Evolutionary conservation across 2,329 filamentous ascomycete species (phyloP).

Genomic region (Neofusicoccum ribis): DNA sequence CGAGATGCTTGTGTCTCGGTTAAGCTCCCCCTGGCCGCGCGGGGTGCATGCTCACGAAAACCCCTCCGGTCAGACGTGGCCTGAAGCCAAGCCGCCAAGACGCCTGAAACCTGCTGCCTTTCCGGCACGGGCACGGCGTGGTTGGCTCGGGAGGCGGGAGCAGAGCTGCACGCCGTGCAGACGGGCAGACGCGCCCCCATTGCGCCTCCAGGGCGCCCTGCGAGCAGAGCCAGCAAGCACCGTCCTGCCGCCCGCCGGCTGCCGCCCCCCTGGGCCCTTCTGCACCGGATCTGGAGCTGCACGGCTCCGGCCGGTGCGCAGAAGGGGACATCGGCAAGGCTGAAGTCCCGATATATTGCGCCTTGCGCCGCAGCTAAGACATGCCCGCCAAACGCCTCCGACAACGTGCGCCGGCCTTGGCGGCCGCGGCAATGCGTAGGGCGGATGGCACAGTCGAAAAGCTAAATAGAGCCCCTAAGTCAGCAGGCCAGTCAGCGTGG

Average conservation of each 20-base stretch:
- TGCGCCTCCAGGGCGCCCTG: no score
- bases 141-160: not conserved
- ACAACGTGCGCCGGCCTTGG: no score
- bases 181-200: not conserved
- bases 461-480: no score
- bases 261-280: not conserved
- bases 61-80: not conserved
- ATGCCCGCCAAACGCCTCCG: no score
- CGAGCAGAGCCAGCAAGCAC: no score
- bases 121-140: not conserved
- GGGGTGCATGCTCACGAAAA: conserved; percentile 4
- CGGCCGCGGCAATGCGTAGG: no score
- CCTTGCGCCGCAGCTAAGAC: no score
- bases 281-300: not conserved
- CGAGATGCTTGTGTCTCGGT: conserved; percentile 12
- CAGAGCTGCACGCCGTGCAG: no score
- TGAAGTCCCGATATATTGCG: not conserved
- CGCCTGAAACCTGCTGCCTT: conserved; percentile 6
- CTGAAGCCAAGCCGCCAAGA: conserved; percentile 10
- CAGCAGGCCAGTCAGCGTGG: no score
- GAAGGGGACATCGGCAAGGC: not conserved
- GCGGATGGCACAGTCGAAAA: no score
- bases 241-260: not conserved
- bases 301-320: not conserved
- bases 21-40: not conserved